Evolutionary conservation across 225 moss, liverwort and hornwort species (phyloP).

Genomic region (Anthoceros angustus): DNA sequence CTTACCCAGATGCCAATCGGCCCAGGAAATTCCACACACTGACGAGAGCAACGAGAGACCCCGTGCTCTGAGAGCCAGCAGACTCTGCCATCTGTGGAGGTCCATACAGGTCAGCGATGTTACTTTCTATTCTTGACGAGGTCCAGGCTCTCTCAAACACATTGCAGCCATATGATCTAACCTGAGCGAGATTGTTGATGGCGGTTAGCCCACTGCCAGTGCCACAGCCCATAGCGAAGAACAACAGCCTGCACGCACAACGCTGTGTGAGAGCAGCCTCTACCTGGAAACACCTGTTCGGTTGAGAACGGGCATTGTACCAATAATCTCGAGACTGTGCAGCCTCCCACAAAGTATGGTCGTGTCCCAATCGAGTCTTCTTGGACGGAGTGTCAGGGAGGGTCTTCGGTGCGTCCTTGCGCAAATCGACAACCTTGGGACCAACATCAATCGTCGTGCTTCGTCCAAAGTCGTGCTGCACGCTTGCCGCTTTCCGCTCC

Average conservation of each 20-base stretch:
- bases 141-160: neutral
- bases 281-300: neutral
- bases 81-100: constrained; percentile 84
- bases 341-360: constrained; percentile 79
- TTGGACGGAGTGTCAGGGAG: constrained; percentile 45
- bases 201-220: constrained; percentile 91
- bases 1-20: constrained; percentile 85
- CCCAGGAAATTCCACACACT: constrained; percentile 98
- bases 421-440: constrained; percentile 35
- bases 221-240: constrained; percentile 98
- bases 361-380: constrained; percentile 64
- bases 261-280: neutral
- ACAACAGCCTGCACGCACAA: constrained; percentile 48
- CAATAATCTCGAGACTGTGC: constrained; percentile 80
- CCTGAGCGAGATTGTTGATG: constrained; percentile 95
- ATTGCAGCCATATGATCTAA: constrained; percentile 1
- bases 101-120: too few species aligned
- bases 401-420: constrained; percentile 30
- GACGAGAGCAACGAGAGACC: constrained; percentile 85
- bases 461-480: constrained; percentile 26
- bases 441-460: constrained; percentile 54
- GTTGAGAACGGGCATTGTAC: constrained; percentile 11
- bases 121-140: too few species aligned
- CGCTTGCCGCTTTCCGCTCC: constrained; percentile 38
- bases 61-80: constrained; percentile 75